Evolutionary conservation across 1,284 basidiomycete genomes (phyloP).

Genomic region (Gymnopus androsaceus): DNA sequence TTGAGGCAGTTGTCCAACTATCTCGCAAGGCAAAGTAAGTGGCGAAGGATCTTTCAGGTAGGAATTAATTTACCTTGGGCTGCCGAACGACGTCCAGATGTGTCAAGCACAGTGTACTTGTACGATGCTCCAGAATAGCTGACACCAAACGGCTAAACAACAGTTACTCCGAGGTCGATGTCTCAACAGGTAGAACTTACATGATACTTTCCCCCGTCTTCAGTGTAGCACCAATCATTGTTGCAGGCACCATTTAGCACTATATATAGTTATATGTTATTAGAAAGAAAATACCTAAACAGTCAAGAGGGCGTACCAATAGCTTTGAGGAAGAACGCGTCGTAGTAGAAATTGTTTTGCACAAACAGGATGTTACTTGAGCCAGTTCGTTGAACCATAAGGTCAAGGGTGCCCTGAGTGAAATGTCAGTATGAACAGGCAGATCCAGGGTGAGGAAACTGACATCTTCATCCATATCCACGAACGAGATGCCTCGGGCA

Average conservation of each 20-base stretch:
- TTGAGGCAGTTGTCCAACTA: slow-evolving; percentile 91
- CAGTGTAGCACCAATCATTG: slow-evolving; percentile 72
- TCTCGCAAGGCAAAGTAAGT: not conserved
- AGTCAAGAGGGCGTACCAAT: slow-evolving; percentile 57
- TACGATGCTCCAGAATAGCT: slow-evolving; percentile 94
- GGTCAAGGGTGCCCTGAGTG: slow-evolving; percentile 85
- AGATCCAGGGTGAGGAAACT: slow-evolving; percentile 29
- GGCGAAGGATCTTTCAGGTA: not conserved
- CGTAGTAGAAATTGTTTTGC: slow-evolving; percentile 98
- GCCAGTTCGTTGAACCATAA: slow-evolving; percentile 86
- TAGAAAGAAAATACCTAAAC: too few relatives aligned
- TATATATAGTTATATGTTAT: slow-evolving; percentile 38
- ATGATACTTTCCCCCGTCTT: slow-evolving; percentile 68
- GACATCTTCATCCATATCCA: slow-evolving; percentile 97
- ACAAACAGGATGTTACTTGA: slow-evolving; percentile 82
- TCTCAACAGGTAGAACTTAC: slow-evolving; percentile 59
- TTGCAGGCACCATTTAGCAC: slow-evolving; percentile 93
- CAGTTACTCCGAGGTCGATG: not conserved
- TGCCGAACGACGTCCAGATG: slow-evolving; percentile 86
- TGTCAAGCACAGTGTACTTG: slow-evolving; percentile 97
- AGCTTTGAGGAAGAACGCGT: slow-evolving; percentile 98
- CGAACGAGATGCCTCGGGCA: slow-evolving; percentile 77
- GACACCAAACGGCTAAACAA: slow-evolving; percentile 82
- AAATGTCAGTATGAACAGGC: slow-evolving; percentile 7
- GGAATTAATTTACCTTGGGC: slow-evolving; percentile 67